Evolutionary conservation across 257 asterid genomes (phyloP).

Genomic region (Ilex asprella): DNA sequence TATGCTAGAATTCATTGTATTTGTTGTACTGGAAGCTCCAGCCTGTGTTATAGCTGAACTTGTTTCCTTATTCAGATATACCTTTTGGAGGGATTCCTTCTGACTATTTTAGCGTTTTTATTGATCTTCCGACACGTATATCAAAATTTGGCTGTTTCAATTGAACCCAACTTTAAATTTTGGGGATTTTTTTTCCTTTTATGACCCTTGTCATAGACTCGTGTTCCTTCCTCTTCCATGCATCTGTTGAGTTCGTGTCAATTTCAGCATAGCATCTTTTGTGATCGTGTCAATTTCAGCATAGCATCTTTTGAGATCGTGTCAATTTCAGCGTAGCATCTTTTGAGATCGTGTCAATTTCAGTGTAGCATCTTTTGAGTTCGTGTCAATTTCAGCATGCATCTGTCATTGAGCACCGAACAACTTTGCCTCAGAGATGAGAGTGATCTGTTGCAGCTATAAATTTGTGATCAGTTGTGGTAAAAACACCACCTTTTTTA

Average conservation of each 20-base stretch:
- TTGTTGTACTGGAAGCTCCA: conserved; percentile 28
- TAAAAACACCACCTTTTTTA: background rate
- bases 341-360: too few relatives aligned
- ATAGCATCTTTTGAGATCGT: too few relatives aligned
- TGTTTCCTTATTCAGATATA: conserved; percentile 34
- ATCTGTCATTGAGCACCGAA: conserved; percentile 33
- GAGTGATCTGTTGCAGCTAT: conserved; percentile 2
- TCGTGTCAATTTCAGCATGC: too few relatives aligned
- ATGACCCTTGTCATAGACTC: conserved; percentile 10
- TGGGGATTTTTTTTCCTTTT: background rate
- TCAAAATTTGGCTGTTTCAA: conserved; percentile 15
- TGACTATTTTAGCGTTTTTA: conserved; percentile 14
- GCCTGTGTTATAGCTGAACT: conserved; percentile 51
- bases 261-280: too few relatives aligned
- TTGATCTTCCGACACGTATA: conserved; percentile 20
- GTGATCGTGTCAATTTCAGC: too few relatives aligned
- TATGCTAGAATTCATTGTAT: conserved; percentile 1
- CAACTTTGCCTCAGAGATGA: conserved; percentile 18
- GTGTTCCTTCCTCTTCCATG: conserved; percentile 24
- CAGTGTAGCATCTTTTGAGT: too few relatives aligned
- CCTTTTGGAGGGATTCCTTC: conserved; percentile 15
- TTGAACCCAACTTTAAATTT: background rate
- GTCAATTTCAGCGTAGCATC: too few relatives aligned
- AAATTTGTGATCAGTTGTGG: background rate
- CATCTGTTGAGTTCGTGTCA: conserved; percentile 17